Evolutionary conservation across 73 alveolate genomes (phyloP).

Genomic region (Paraurostyla sp.): DNA sequence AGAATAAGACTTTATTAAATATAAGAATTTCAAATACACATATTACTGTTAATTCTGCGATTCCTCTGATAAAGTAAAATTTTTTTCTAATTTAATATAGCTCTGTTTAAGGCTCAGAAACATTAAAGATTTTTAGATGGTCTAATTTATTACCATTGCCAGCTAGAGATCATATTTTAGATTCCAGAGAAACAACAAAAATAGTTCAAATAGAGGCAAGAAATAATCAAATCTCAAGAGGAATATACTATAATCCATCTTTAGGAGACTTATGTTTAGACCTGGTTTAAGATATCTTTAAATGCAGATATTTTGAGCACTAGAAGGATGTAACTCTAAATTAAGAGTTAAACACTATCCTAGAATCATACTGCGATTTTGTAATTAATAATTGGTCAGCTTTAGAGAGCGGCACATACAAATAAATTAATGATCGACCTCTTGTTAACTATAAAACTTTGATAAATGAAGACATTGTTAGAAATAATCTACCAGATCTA

Average conservation of each 20-base stretch:
- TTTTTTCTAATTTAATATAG: not conserved
- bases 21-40: slow-evolving; percentile 60
- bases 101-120: slow-evolving; percentile 28
- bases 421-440: slow-evolving; percentile 21
- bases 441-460: not conserved
- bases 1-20: slow-evolving; percentile 22
- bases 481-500: slow-evolving; percentile 57
- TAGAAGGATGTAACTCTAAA: slow-evolving; percentile 9
- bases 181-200: not conserved
- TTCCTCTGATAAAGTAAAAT: slow-evolving; percentile 29
- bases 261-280: slow-evolving; percentile 34
- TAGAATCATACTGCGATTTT: slow-evolving; percentile 55
- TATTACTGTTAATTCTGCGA: slow-evolving; percentile 7
- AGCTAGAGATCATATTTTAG: not conserved
- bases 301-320: slow-evolving; percentile 33
- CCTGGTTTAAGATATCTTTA: slow-evolving; percentile 24
- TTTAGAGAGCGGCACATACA: slow-evolving; percentile 57
- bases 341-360: slow-evolving; percentile 26
- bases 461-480: slow-evolving; percentile 36
- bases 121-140: slow-evolving; percentile 59
- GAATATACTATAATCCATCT: slow-evolving; percentile 26
- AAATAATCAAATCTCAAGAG: slow-evolving; percentile 9
- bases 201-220: slow-evolving; percentile 38
- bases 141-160: not conserved
- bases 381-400: slow-evolving; percentile 49